Conservation (phyloP, 345 rosid genomes). For the Garcia nutans region DNA sequence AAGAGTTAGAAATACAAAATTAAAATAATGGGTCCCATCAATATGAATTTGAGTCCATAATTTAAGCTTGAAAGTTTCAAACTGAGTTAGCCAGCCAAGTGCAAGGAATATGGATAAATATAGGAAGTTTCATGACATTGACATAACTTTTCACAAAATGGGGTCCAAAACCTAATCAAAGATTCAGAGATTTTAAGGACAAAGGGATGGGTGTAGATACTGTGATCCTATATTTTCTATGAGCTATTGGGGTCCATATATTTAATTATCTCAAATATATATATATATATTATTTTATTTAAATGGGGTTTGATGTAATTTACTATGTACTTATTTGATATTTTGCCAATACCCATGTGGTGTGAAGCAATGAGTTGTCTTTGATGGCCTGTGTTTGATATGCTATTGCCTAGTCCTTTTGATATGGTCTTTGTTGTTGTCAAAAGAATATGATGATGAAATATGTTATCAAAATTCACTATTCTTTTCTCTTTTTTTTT, state of each 20-base stretch:
- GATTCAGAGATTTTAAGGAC: conserved; percentile 29
- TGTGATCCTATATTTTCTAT: conserved; percentile 29
- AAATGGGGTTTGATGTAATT: too few relatives aligned
- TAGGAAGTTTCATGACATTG: conserved; percentile 23
- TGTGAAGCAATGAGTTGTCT: too few relatives aligned
- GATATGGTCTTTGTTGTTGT: too few relatives aligned
- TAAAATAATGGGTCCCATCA: conserved; percentile 16
- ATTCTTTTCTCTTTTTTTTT: too few relatives aligned
- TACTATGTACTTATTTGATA: too few relatives aligned
- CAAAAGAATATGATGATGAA: too few relatives aligned
- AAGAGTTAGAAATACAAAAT: conserved; percentile 17
- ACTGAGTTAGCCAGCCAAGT: conserved; percentile 16
- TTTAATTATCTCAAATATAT: neutral
- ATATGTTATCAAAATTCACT: too few relatives aligned
- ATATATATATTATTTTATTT: neutral
- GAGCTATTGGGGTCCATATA: conserved; percentile 9
- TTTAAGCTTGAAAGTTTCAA: conserved; percentile 10
- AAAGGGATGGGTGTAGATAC: conserved; percentile 34
- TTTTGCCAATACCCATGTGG: too few relatives aligned
- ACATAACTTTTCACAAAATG: conserved; percentile 23
- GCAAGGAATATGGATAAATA: conserved; percentile 24
- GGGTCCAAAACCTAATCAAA: conserved; percentile 19
- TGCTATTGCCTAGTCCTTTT: too few relatives aligned
- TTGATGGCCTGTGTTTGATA: too few relatives aligned
- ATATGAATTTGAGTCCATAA: conserved; percentile 20